Base-by-base conservation (phyloP, 768 basidiomycete species). In the Imleria badia region DNA sequence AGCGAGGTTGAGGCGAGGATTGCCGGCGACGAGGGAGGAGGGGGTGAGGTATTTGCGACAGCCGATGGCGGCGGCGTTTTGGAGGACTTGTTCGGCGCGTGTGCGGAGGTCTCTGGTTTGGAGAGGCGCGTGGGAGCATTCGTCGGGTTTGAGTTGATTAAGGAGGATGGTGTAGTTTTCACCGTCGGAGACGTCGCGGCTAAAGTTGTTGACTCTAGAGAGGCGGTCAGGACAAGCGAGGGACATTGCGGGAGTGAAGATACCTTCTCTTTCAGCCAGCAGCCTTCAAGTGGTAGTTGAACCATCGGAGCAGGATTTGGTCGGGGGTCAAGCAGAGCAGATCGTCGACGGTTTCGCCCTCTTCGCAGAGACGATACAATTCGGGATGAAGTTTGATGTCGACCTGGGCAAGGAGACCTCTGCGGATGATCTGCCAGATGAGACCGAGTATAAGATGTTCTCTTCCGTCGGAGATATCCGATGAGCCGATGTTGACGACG, bases 361-460 rank as follows among this genome's bases (percentile, higher is more conserved):
- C 97, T 62, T 98, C 95, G 62, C 97, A 90, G 31, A 99, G 80
- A 14, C 97, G 82, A n/a, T n/a, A n/a, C n/a, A n/a, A n/a, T n/a
- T n/a, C n/a, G n/a, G n/a, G n/a, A n/a, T n/a, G n/a, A n/a, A 94
- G 79, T 78, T 98, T 98, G 81, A 99, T 97, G 70, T 98, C 94
- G 54, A 99, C 94, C 69, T 97, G 94, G 4, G 85, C 85, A 51
- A 99, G 84, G 60, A 99, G 76, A 62, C 97, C 97, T 53, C 91
- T 80, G 42, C 97, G 82, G 63, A 99, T 99, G 75, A 99, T 82
- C 73, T 99, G 97, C 97, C 97, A 98, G 69, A 98, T 98, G 60
- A 99, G 77, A 20, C 97, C 97, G 10, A 99, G 84, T 60, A 99
- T 98, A 46, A 99, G 81, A 75, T 98, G 96, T 68, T 99, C 97